Conservation (phyloP, 129 eudicot genomes). For the Dittrichia graveolens region DNA sequence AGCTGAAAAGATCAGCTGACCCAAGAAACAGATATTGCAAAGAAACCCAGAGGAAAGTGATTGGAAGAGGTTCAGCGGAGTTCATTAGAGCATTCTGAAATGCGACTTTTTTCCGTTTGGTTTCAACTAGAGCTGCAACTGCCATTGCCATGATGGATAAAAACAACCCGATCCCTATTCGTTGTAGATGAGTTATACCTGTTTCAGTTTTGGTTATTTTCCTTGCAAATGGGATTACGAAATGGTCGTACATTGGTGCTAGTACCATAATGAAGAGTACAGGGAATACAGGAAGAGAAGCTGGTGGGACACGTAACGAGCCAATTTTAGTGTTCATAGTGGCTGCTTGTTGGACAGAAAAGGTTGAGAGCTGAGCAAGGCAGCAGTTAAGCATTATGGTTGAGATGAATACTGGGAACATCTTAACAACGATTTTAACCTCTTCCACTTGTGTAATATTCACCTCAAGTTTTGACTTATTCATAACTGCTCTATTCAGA, state of each 20-base stretch:
- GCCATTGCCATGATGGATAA: conserved; percentile 80
- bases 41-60: conserved; percentile 87
- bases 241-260: conserved; percentile 69
- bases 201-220: conserved; percentile 66
- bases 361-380: conserved; percentile 93
- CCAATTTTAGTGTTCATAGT: conserved; percentile 79
- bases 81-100: conserved; percentile 40
- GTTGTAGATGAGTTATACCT: conserved; percentile 74
- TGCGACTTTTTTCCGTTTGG: conserved; percentile 64
- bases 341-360: conserved; percentile 95
- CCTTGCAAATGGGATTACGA: conserved; percentile 62
- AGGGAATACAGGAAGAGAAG: conserved; percentile 87
- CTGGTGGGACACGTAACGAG: conserved; percentile 70
- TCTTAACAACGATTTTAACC: conserved; percentile 63
- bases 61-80: conserved; percentile 66
- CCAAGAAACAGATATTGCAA: conserved; percentile 83
- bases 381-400: conserved; percentile 92
- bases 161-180: conserved; percentile 75
- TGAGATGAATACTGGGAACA: conserved; percentile 68
- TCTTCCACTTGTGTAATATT: conserved; percentile 69
- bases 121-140: conserved; percentile 78
- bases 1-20: conserved; percentile 84
- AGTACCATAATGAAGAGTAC: conserved; percentile 81
- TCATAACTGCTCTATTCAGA: conserved; percentile 45
- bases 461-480: conserved; percentile 45